A percentile compares a stretch with the other conserved stretches of the same genome.
These are phyloP conservation scores for Epichloe coenophiala DNA, from an alignment of 2,329 filamentous ascomycete species.

Conservation along the genomic window DNA sequence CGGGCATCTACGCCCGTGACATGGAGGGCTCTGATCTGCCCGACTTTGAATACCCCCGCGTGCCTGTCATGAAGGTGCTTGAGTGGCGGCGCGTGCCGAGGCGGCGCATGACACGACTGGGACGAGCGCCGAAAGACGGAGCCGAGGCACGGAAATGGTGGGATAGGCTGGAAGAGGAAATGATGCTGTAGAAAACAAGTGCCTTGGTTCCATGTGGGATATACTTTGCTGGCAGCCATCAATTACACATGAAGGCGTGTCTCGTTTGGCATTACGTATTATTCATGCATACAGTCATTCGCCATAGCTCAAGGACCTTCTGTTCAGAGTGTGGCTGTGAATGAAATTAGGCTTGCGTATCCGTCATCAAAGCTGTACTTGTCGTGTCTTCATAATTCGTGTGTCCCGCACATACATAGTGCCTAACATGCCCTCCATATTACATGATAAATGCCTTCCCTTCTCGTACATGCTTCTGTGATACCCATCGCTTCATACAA, in stretches of 20 bases:
- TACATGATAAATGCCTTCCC: not conserved
- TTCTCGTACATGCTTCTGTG: not conserved
- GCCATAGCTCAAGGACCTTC: no score
- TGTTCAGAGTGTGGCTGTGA: not conserved
- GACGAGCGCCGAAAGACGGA: conserved; percentile 11
- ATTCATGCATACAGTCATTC: no score
- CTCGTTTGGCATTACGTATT: no score
- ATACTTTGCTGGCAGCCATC: not conserved
- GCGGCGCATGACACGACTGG: conserved; percentile 8
- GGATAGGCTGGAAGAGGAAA: conserved; percentile 15
- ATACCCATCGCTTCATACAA: not conserved
- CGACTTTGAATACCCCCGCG: conserved; percentile 13
- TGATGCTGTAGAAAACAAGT: conserved; percentile 14
- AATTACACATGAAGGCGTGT: no score
- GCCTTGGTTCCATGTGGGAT: not conserved
- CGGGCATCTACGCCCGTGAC: conserved; percentile 6
- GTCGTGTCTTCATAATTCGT: not conserved
- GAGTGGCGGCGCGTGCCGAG: conserved; percentile 14
- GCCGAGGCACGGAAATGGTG: conserved; percentile 15
- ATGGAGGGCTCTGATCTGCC: conserved; percentile 7
- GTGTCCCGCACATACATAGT: not conserved
- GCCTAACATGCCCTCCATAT: not conserved
- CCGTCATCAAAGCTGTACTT: not conserved
- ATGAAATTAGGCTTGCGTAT: not conserved
- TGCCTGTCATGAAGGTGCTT: conserved; percentile 10